These are phyloP conservation scores for Eucalyptus cloeziana DNA, from an alignment of 345 rosid species.

Conservation along the genomic window DNA sequence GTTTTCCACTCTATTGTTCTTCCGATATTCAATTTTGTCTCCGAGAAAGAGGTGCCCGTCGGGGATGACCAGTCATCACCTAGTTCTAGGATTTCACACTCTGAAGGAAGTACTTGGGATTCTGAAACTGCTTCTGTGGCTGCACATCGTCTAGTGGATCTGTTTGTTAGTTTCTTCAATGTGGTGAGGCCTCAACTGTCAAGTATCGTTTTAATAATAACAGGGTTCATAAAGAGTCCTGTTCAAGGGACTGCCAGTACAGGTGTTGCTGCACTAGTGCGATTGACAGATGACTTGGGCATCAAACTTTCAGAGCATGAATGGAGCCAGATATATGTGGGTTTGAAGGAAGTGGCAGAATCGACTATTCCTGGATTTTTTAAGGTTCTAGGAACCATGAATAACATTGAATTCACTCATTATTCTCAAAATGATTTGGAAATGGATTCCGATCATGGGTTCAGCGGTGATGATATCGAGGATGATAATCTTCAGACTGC, in stretches of 20 bases:
- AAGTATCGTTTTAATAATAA: conserved; percentile 50
- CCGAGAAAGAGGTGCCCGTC: conserved; percentile 21
- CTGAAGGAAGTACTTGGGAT: conserved; percentile 59
- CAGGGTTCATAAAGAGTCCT: conserved; percentile 61
- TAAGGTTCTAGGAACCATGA: conserved; percentile 64
- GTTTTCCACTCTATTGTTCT: conserved; percentile 48
- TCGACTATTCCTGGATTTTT: conserved; percentile 51
- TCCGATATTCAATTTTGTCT: conserved; percentile 44
- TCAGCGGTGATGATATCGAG: conserved; percentile 40
- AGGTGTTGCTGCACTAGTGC: conserved; percentile 59
- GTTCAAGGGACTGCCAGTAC: conserved; percentile 74
- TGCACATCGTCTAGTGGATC: conserved; percentile 62
- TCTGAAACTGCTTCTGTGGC: conserved; percentile 68
- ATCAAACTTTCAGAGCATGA: conserved; percentile 55
- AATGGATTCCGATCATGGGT: conserved; percentile 45
- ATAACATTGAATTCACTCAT: conserved; percentile 35
- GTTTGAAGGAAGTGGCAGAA: conserved; percentile 63
- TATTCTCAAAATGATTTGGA: conserved; percentile 33
- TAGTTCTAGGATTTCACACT: conserved; percentile 21
- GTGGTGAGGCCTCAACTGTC: conserved; percentile 54
- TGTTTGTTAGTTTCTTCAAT: conserved; percentile 47
- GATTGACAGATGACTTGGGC: conserved; percentile 49
- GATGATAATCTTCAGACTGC: conserved; percentile 68
- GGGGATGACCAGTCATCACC: conserved; percentile 30
- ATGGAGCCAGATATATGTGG: conserved; percentile 51